These are phyloP conservation scores for Fusarium buharicum DNA, from an alignment of 2,329 filamentous ascomycete genomes.

Conservation along the genomic window DNA sequence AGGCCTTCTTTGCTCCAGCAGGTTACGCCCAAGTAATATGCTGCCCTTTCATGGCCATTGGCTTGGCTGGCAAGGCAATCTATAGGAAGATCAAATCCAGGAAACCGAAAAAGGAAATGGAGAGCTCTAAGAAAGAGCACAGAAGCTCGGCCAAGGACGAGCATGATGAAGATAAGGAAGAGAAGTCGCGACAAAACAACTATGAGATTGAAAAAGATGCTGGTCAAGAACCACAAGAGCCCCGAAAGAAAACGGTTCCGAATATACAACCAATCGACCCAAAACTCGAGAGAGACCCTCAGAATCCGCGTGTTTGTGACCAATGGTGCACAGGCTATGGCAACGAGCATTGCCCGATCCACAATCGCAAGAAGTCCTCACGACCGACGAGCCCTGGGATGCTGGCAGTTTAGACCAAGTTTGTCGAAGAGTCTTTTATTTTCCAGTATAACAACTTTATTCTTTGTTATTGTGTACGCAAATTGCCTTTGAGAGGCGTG, in stretches of 20 bases:
- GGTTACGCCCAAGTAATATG: background rate
- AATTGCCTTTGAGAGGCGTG: too few relatives aligned
- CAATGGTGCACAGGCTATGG: background rate
- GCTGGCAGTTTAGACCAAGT: background rate
- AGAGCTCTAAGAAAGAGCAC: too few relatives aligned
- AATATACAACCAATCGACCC: background rate
- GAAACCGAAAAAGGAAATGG: background rate
- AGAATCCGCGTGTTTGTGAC: background rate
- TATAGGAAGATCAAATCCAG: too few relatives aligned
- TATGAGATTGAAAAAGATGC: background rate
- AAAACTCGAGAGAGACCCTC: background rate
- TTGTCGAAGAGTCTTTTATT: too few relatives aligned
- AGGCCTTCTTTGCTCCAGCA: background rate
- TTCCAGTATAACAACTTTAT: too few relatives aligned
- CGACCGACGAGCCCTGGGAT: slow-evolving; percentile 1
- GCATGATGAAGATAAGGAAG: background rate
- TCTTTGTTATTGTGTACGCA: too few relatives aligned
- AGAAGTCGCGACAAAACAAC: too few relatives aligned
- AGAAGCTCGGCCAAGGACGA: background rate
- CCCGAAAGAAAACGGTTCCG: background rate
- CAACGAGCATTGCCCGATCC: background rate
- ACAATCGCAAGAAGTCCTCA: background rate
- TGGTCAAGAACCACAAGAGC: background rate
- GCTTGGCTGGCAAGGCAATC: background rate
- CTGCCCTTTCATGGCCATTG: background rate